Evolutionary conservation across 2,329 filamentous ascomycete genomes (phyloP).

Genomic region (Geoglossum cookeanum): DNA sequence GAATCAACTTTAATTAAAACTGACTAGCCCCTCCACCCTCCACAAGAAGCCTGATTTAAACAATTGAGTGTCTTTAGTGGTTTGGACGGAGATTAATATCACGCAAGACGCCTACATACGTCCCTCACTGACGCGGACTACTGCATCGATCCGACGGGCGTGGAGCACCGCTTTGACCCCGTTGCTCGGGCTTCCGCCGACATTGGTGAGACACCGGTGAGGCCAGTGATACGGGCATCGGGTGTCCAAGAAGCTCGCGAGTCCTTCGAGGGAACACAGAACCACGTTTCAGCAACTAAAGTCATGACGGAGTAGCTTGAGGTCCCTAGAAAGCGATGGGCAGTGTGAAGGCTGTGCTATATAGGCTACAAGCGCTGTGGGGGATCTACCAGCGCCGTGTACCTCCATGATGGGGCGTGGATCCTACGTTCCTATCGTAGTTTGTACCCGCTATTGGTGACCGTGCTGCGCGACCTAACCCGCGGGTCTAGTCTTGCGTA

Average conservation of each 20-base stretch:
- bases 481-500: neutral
- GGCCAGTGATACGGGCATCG: neutral
- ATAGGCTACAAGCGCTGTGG: neutral
- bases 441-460: neutral
- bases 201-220: neutral
- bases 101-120: no score
- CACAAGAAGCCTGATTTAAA: no score
- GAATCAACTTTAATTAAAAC: no score
- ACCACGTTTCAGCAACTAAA: neutral
- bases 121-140: neutral
- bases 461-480: neutral
- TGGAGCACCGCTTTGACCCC: neutral
- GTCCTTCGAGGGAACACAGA: neutral
- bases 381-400: neutral
- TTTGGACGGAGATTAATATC: no score
- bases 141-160: neutral
- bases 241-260: neutral
- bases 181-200: neutral
- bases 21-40: no score
- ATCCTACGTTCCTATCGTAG: neutral
- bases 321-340: neutral
- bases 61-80: no score
- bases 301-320: neutral
- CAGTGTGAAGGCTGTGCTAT: neutral
- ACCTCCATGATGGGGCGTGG: conserved; percentile 2